Conservation (phyloP, 805 yeast species). For the Ogataea glucozyma region DNA sequence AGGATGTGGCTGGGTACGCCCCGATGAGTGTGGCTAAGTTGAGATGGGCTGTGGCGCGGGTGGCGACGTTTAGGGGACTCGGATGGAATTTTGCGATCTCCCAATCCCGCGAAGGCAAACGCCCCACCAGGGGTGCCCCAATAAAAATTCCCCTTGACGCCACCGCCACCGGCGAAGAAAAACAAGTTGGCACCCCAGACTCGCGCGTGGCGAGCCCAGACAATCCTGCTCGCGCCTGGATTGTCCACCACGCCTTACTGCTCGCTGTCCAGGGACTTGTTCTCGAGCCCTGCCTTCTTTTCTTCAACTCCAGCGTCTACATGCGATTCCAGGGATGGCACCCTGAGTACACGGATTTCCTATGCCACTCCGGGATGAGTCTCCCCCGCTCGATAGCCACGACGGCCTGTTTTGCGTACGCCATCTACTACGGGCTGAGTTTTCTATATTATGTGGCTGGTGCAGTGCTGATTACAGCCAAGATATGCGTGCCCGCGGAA, state of each 20-base stretch:
- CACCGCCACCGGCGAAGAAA: too few relatives aligned
- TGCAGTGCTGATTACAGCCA: neutral
- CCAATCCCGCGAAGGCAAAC: neutral
- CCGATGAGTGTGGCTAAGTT: slow-evolving; percentile 9
- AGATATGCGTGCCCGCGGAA: slow-evolving; percentile 4
- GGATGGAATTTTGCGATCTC: slow-evolving; percentile 19
- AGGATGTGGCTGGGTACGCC: slow-evolving; percentile 4
- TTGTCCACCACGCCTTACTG: too few relatives aligned
- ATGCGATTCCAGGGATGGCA: slow-evolving; percentile 6
- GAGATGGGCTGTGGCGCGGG: slow-evolving; percentile 11
- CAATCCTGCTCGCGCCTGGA: too few relatives aligned
- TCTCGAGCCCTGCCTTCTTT: too few relatives aligned
- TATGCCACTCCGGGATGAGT: slow-evolving; percentile 2
- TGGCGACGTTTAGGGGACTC: slow-evolving; percentile 10
- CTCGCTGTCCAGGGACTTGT: neutral
- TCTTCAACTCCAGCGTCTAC: neutral
- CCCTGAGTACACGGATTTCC: slow-evolving; percentile 1
- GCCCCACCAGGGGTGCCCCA: too few relatives aligned
- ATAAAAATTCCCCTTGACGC: too few relatives aligned
- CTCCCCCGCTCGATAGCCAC: neutral
- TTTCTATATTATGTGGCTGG: neutral
- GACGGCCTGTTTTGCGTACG: neutral
- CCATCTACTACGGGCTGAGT: slow-evolving; percentile 1
- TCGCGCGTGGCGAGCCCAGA: too few relatives aligned
- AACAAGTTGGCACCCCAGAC: too few relatives aligned